phyloP scores from a whole-genome alignment of 2,329 filamentous ascomycete genomes.

The Mariannaea sp. region DNA sequence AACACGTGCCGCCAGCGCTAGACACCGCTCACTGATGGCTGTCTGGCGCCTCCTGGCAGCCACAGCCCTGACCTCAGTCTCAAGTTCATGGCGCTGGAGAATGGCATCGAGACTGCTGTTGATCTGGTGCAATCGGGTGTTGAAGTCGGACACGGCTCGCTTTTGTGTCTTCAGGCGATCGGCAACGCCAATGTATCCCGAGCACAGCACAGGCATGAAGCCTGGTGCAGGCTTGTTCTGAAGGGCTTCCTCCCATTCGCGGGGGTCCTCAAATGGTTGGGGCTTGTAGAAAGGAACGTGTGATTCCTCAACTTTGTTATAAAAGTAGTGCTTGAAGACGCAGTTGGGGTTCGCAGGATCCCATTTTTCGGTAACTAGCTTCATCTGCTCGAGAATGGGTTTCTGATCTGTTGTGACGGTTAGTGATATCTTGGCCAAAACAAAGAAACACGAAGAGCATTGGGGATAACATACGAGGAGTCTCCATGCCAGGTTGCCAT shows the following conservation, averaged over 20 bases:
- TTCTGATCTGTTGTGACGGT: slow-evolving; percentile 59
- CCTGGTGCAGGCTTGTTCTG: slow-evolving; percentile 77
- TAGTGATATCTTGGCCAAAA: slow-evolving; percentile 8
- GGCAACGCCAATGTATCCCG: slow-evolving; percentile 73
- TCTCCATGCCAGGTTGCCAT: slow-evolving; percentile 58
- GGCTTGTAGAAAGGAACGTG: slow-evolving; percentile 79
- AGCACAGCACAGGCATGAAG: slow-evolving; percentile 76
- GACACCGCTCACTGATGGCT: slow-evolving; percentile 71
- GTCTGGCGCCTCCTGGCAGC: slow-evolving; percentile 75
- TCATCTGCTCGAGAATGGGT: slow-evolving; percentile 74
- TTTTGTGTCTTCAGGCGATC: slow-evolving; percentile 75
- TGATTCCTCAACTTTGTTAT: slow-evolving; percentile 79
- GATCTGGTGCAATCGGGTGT: slow-evolving; percentile 76
- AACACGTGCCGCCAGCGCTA: slow-evolving; percentile 77
- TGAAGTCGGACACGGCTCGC: slow-evolving; percentile 70
- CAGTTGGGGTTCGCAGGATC: slow-evolving; percentile 69
- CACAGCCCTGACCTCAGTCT: slow-evolving; percentile 73
- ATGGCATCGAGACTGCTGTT: slow-evolving; percentile 74
- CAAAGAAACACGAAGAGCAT: background rate
- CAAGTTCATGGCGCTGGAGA: slow-evolving; percentile 76
- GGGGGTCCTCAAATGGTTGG: slow-evolving; percentile 70
- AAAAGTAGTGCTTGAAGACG: slow-evolving; percentile 82
- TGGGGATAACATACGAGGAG: slow-evolving; percentile 48
- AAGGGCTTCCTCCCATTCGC: slow-evolving; percentile 83
- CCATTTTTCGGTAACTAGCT: slow-evolving; percentile 74